phyloP scores from a whole-genome alignment of 345 rosid genomes.

The Aegle marmelos region DNA sequence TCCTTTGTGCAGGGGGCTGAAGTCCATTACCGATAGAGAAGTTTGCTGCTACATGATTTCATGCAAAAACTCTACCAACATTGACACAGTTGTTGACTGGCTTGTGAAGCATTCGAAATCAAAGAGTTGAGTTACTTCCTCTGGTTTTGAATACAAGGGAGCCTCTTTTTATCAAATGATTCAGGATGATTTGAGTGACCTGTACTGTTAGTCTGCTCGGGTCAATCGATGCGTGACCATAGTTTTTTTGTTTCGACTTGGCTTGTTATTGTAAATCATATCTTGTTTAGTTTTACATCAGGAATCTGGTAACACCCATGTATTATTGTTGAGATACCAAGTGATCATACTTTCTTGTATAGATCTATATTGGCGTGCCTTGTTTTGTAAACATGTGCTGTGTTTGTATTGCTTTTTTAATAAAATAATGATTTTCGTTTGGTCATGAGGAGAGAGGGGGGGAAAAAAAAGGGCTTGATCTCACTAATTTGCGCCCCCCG shows the following conservation, averaged over 20 bases:
- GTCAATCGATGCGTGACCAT: conserved; percentile 14
- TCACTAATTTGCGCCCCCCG: too few relatives aligned
- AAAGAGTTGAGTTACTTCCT: conserved; percentile 37
- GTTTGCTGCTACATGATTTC: conserved; percentile 74
- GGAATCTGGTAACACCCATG: conserved; percentile 11
- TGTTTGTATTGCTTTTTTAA: conserved; percentile 13
- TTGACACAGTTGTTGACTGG: conserved; percentile 68
- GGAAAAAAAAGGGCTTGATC: too few relatives aligned
- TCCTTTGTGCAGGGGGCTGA: conserved; percentile 48
- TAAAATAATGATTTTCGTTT: conserved; percentile 4
- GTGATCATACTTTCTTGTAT: conserved; percentile 29
- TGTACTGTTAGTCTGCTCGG: conserved; percentile 17
- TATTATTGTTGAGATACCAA: conserved; percentile 8
- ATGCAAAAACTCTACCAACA: conserved; percentile 73
- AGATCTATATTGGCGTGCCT: conserved; percentile 23
- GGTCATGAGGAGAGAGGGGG: not conserved
- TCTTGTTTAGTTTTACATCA: conserved; percentile 7
- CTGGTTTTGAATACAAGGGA: conserved; percentile 6
- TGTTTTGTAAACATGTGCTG: conserved; percentile 21
- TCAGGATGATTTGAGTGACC: conserved; percentile 12
- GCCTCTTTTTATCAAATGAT: not conserved
- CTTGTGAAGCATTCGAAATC: conserved; percentile 72
- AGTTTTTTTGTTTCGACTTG: conserved; percentile 14
- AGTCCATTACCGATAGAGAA: conserved; percentile 52
- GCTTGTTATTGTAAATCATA: not conserved